These are phyloP conservation scores for Fistulinella prunicolor DNA, from an alignment of 768 basidiomycete genomes.

Conservation along the genomic window DNA sequence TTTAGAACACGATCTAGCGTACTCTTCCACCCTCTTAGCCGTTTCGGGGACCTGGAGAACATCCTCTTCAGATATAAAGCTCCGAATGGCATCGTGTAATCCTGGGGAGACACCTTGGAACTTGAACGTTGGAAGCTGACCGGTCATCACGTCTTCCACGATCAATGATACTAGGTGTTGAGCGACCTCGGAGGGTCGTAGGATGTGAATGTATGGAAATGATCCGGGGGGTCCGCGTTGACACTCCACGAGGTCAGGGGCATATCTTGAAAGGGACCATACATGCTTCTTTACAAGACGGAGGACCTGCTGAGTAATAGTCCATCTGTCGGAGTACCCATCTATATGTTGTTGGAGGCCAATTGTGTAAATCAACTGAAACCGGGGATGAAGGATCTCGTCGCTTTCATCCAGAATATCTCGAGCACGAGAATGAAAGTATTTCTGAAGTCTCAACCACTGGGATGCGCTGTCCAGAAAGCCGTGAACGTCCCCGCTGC, in stretches of 20 bases:
- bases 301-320: conserved; percentile 27
- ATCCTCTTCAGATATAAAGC: neutral
- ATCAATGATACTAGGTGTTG: neutral
- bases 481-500: neutral
- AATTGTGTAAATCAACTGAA: neutral
- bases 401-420: neutral
- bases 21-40: neutral
- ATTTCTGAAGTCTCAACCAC: neutral
- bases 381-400: neutral
- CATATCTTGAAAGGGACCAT: neutral
- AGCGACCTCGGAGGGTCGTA: neutral
- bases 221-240: neutral
- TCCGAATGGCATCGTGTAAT: neutral
- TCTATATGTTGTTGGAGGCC: neutral
- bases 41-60: neutral
- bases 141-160: neutral
- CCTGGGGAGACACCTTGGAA: neutral
- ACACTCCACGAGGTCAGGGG: conserved; percentile 1
- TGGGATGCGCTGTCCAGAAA: neutral
- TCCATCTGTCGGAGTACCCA: conserved; percentile 19
- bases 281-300: conserved; percentile 9
- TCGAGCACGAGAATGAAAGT: neutral
- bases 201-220: neutral
- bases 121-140: neutral
- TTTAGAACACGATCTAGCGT: neutral